phyloP scores from a whole-genome alignment of 495 filamentous ascomycete species.

The Cairneyella variabilis region DNA sequence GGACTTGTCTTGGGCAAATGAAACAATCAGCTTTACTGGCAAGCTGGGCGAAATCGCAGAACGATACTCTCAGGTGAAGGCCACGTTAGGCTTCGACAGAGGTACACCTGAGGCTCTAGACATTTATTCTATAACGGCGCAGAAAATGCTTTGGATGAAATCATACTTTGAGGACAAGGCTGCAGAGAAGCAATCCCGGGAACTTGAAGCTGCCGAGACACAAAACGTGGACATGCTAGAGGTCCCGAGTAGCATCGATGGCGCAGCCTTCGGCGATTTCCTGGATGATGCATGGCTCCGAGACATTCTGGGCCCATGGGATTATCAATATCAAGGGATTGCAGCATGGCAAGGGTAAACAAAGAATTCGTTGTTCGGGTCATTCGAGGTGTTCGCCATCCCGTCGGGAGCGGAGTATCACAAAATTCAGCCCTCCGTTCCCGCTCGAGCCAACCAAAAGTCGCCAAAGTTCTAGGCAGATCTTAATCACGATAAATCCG shows the following conservation, averaged over 20 bases:
- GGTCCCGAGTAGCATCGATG: neutral
- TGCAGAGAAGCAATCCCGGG: neutral
- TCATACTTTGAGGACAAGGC: neutral
- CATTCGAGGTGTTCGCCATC: neutral
- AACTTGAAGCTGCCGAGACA: neutral
- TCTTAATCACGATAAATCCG: neutral
- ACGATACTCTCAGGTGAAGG: slow-evolving; percentile 21
- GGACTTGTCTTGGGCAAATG: slow-evolving; percentile 34
- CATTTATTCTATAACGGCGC: neutral
- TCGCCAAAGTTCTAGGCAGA: neutral
- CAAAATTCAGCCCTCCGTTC: neutral
- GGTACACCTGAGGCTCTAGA: neutral
- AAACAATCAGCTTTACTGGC: slow-evolving; percentile 29
- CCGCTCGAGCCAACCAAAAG: neutral
- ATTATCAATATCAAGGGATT: neutral
- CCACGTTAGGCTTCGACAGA: neutral
- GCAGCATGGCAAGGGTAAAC: neutral
- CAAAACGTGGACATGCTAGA: neutral
- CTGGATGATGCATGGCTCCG: slow-evolving; percentile 10
- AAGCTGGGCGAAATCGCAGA: slow-evolving; percentile 30
- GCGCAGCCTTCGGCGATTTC: neutral
- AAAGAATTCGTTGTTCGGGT: neutral
- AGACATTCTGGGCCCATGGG: slow-evolving; percentile 10
- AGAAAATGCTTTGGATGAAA: neutral
- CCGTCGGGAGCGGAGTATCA: neutral